Conservation (phyloP, 208 protist species). For the Wallacemonas collosoma region DNA sequence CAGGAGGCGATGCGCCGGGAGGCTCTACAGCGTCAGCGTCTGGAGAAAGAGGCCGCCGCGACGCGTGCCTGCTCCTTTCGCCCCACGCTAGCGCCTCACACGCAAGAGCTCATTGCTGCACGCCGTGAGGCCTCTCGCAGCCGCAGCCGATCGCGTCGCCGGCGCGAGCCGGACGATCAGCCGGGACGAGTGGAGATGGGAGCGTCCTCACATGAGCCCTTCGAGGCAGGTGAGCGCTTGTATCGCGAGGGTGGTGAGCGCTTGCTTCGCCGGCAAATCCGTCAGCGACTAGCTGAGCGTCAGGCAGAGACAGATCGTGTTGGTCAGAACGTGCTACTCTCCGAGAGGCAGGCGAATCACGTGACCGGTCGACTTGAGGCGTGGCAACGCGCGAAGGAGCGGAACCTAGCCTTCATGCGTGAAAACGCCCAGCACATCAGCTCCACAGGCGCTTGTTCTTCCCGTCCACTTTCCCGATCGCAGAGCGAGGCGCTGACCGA, state of each 20-base stretch:
- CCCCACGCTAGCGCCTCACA: slow-evolving; percentile 45
- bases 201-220: slow-evolving; percentile 41
- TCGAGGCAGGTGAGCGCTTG: slow-evolving; percentile 62
- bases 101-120: slow-evolving; percentile 34
- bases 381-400: slow-evolving; percentile 50
- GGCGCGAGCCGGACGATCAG: neutral
- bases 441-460: neutral
- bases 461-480: slow-evolving; percentile 4
- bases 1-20: slow-evolving; percentile 33
- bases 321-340: slow-evolving; percentile 46
- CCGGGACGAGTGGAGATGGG: neutral
- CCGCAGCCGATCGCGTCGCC: slow-evolving; percentile 13
- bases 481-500: slow-evolving; percentile 6
- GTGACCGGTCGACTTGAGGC: slow-evolving; percentile 53
- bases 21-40: slow-evolving; percentile 33
- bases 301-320: slow-evolving; percentile 32
- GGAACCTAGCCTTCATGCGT: slow-evolving; percentile 31
- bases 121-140: slow-evolving; percentile 12
- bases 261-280: slow-evolving; percentile 79
- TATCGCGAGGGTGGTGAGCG: slow-evolving; percentile 76
- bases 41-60: slow-evolving; percentile 35
- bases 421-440: slow-evolving; percentile 23
- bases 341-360: slow-evolving; percentile 23
- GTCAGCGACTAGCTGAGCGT: slow-evolving; percentile 43
- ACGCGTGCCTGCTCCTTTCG: slow-evolving; percentile 58